Percentiles rank a stretch among this genome's conserved stretches.
These are phyloP conservation scores for Amanita exitialis DNA, from an alignment of 768 basidiomycete genomes.

Conservation along the genomic window DNA sequence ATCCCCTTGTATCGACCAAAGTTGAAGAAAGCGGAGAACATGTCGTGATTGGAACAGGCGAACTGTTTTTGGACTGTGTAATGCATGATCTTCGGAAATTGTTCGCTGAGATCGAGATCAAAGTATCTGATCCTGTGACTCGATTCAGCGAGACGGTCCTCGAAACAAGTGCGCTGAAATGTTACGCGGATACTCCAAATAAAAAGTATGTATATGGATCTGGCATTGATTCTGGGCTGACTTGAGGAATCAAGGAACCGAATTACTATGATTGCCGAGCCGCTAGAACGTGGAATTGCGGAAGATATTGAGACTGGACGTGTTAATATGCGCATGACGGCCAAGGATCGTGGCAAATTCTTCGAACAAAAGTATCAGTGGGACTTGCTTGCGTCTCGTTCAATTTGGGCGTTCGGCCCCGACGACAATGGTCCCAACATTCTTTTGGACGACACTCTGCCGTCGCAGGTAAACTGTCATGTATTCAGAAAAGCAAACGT, in stretches of 20 bases:
- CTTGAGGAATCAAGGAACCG: conserved; percentile 61
- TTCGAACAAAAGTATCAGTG: conserved; percentile 97
- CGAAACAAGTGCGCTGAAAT: conserved; percentile 96
- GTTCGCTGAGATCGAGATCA: conserved; percentile 99
- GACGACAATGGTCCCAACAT: conserved; percentile 93
- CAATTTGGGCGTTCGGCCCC: conserved; percentile 99
- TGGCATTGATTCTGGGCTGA: conserved; percentile 6
- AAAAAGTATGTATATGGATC: conserved; percentile 66
- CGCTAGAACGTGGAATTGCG: conserved; percentile 89
- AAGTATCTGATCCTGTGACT: conserved; percentile 97
- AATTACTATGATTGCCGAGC: conserved; percentile 98
- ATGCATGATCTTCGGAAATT: conserved; percentile 90
- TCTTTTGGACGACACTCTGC: conserved; percentile 90
- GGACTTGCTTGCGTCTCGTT: conserved; percentile 94
- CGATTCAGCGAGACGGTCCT: conserved; percentile 98
- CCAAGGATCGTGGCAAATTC: conserved; percentile 91
- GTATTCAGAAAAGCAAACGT: not conserved
- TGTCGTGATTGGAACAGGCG: conserved; percentile 93
- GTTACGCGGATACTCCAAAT: conserved; percentile 98
- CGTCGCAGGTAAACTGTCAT: conserved; percentile 59
- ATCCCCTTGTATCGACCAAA: conserved; percentile 88
- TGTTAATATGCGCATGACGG: conserved; percentile 90
- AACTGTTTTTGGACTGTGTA: conserved; percentile 92
- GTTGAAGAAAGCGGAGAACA: conserved; percentile 99
- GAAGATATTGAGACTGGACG: conserved; percentile 93